Evolutionary conservation across 2,329 filamentous ascomycete genomes (phyloP).

Genomic region (Cercospora sojina): DNA sequence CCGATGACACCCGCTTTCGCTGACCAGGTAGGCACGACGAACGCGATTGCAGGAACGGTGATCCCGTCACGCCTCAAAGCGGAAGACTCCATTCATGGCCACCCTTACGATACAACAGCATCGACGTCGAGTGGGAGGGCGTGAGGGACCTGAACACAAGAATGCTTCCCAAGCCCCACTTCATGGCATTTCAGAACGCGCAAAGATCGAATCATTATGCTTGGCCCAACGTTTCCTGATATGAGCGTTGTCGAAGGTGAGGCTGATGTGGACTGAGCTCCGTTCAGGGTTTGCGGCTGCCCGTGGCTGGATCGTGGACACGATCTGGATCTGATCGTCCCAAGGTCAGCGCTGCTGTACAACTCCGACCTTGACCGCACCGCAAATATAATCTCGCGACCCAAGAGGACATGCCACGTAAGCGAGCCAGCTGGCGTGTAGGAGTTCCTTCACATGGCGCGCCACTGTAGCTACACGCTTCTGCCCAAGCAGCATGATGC

Average conservation of each 20-base stretch:
- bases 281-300: neutral
- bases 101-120: neutral
- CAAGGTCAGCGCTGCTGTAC: neutral
- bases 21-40: neutral
- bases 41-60: neutral
- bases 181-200: neutral
- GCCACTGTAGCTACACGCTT: neutral
- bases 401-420: neutral
- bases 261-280: neutral
- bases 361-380: neutral
- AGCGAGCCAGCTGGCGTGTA: neutral
- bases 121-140: neutral
- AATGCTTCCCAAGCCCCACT: neutral
- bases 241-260: neutral
- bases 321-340: conserved; percentile 1
- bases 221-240: neutral
- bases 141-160: neutral
- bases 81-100: neutral
- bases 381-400: neutral
- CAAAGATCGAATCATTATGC: neutral
- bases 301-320: neutral
- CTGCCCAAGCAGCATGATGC: neutral
- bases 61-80: neutral
- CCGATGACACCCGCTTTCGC: neutral
- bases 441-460: neutral